Evolutionary conservation across 805 yeast species (phyloP).

Genomic region (Ogataea nakhonphanomensis): DNA sequence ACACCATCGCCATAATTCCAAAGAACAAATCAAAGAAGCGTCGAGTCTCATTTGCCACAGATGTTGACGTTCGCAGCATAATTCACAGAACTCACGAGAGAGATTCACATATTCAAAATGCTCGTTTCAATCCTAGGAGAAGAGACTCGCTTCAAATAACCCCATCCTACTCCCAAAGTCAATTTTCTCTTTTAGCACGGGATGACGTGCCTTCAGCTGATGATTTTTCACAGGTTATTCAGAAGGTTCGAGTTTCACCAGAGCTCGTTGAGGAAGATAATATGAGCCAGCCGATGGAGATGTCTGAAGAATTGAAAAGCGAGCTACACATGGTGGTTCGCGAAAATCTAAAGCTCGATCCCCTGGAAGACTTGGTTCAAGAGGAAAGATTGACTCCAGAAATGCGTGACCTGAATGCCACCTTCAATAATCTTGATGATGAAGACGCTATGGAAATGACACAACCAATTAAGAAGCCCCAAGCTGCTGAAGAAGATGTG

Average conservation of each 20-base stretch:
- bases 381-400: too few species aligned
- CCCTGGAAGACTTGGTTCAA: too few species aligned
- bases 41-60: constrained; percentile 76
- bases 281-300: constrained; percentile 28
- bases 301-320: constrained; percentile 17
- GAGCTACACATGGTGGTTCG: constrained; percentile 6
- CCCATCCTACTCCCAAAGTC: constrained; percentile 22
- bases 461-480: constrained; percentile 2
- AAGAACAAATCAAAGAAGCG: constrained; percentile 34
- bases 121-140: constrained; percentile 24
- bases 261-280: constrained; percentile 22
- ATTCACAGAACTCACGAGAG: constrained; percentile 37
- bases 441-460: constrained; percentile 14
- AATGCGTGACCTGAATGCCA: constrained; percentile 5
- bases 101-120: not conserved
- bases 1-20: constrained; percentile 38
- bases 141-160: constrained; percentile 31
- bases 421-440: constrained; percentile 12
- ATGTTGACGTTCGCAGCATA: constrained; percentile 58
- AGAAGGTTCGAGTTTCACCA: constrained; percentile 5
- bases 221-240: constrained; percentile 15
- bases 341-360: not conserved
- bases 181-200: not conserved
- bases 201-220: not conserved
- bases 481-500: not conserved